A percentile compares a stretch with the other conserved stretches of the same genome.
Evolutionary conservation across 2,329 filamentous ascomycete species (phyloP).

Genomic region (Penicillium italicum): DNA sequence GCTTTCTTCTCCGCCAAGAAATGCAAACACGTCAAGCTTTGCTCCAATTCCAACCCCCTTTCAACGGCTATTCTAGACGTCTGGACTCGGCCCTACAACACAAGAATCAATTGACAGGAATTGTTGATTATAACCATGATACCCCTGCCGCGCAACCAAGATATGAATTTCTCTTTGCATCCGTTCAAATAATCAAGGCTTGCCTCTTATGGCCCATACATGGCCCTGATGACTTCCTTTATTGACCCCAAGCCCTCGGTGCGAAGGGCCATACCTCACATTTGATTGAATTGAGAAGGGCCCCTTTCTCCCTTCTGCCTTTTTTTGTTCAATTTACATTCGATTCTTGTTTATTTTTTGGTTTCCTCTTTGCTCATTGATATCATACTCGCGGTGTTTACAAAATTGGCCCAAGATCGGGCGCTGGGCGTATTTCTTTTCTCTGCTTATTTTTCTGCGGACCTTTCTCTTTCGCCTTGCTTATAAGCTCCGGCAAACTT

Average conservation of each 20-base stretch:
- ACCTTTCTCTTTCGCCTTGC: background rate
- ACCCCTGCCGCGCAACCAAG: constrained; percentile 7
- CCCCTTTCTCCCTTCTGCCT: background rate
- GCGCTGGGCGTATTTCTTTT: background rate
- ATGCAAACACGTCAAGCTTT: background rate
- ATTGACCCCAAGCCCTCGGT: background rate
- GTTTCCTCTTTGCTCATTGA: background rate
- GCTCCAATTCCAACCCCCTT: background rate
- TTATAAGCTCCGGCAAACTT: background rate
- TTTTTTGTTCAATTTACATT: background rate
- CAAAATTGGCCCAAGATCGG: background rate
- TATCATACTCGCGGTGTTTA: background rate
- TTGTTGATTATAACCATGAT: constrained; percentile 11
- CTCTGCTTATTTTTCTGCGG: background rate
- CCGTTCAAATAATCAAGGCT: background rate
- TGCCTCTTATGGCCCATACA: background rate
- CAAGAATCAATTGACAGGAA: constrained; percentile 4
- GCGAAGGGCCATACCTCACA: background rate
- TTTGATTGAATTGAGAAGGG: constrained; percentile 1
- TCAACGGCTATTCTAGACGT: constrained; percentile 7
- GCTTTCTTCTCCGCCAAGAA: background rate
- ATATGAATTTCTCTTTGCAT: background rate
- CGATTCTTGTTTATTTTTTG: background rate
- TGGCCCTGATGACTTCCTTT: background rate
- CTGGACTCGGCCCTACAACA: constrained; percentile 2